Evolutionary conservation across 2,329 filamentous ascomycete species (phyloP), one percentile per base, ranked within the genome.

Genomic region (Volutella citrinella): DNA sequence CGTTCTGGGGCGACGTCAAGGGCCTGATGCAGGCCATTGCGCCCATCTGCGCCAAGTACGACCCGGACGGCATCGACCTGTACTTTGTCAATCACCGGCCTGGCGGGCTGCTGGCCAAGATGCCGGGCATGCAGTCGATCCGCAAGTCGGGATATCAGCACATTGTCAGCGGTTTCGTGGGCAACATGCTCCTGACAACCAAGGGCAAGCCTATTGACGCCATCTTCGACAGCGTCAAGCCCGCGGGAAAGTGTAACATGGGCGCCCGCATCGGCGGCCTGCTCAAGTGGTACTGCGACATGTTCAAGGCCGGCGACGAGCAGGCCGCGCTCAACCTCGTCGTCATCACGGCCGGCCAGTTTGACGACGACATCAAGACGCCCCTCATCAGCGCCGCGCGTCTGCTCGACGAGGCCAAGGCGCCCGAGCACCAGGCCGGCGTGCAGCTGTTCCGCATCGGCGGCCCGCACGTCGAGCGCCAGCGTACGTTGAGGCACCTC

Each of bases 71-170:
- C n/a, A 29, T 41, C 17, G 38, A 41, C 15, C 30, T 41, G 8
- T 41, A 37, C 30, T 41, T 41, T 24, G 25, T 41, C 25, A 41
- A 41, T 20, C 38, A 41, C 33, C 34, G 38, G 5, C 34, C 38
- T 3, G 34, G 38, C 13, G 38, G 38, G 19, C n/a, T 38, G n/a
- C 16, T 38, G 20, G 34, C 38, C 19, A 40, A 35, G 13, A n/a
- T 40, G 19, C 33, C 32, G 14, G 32, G 34, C 4, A 15, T 37
- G 16, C 34, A 37, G 20, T 32, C 34, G 20, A 37, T 40, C 25
- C 37, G 37, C 13, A 36, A 36, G 29, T 40, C 37, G 24, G 37
- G 37, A 24, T 40, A 40, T 29, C 34, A 28, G n/a, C 24, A 32
- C 29, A 40, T n/a, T n/a, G n/a, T 40, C 21, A 33, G 37, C 18